A percentile compares a stretch with the other conserved stretches of the same genome.
These are phyloP conservation scores for Neofusicoccum cordaticola DNA, from an alignment of 2,329 filamentous ascomycete genomes.

Conservation along the genomic window DNA sequence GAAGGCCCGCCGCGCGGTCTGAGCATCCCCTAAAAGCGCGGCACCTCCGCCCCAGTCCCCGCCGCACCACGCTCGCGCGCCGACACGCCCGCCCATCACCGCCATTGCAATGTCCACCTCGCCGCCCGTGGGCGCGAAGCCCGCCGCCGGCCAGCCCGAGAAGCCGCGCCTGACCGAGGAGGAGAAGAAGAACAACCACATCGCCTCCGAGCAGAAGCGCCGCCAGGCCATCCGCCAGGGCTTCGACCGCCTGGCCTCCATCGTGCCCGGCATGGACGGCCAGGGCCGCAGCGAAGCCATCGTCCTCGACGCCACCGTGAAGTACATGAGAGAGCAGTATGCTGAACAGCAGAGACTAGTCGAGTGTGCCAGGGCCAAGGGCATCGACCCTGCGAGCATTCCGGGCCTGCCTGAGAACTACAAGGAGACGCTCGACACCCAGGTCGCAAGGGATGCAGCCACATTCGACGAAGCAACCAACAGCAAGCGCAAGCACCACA, in stretches of 20 bases:
- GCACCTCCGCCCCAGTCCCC: constrained; percentile 2
- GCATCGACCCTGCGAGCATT: constrained; percentile 7
- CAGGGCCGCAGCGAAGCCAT: constrained; percentile 82
- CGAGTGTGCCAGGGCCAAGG: constrained; percentile 15
- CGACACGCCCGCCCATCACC: not conserved
- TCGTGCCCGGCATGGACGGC: constrained; percentile 79
- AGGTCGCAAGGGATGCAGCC: constrained; percentile 12
- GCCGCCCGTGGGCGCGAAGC: not conserved
- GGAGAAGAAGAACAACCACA: constrained; percentile 73
- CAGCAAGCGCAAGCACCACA: constrained; percentile 1
- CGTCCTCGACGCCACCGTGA: constrained; percentile 62
- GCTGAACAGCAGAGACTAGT: constrained; percentile 35
- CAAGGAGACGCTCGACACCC: constrained; percentile 11
- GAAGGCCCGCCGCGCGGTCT: constrained; percentile 9
- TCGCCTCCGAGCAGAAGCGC: constrained; percentile 65
- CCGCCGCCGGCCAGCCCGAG: constrained; percentile 33
- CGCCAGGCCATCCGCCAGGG: constrained; percentile 75
- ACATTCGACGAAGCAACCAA: constrained; percentile 1
- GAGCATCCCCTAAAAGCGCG: constrained; percentile 1
- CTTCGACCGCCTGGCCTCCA: constrained; percentile 75
- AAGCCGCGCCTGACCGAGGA: constrained; percentile 66
- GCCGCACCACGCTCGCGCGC: not conserved
- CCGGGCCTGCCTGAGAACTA: constrained; percentile 15
- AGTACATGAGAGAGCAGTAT: constrained; percentile 43
- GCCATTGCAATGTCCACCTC: constrained; percentile 10